phyloP scores from a whole-genome alignment of 768 basidiomycete genomes.

The Boletus tomentosulus region DNA sequence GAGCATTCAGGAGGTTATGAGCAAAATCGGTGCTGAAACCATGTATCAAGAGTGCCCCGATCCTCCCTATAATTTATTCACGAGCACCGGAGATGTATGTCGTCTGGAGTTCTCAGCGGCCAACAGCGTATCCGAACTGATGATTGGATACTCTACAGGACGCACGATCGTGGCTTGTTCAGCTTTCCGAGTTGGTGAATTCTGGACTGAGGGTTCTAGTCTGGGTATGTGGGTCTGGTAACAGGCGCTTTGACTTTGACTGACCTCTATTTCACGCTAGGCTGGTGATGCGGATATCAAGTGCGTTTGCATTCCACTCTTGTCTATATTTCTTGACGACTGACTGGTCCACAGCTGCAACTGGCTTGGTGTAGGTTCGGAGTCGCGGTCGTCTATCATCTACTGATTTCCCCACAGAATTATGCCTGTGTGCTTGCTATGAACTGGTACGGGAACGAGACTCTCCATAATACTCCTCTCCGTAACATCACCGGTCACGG shows the following conservation, averaged over 20 bases:
- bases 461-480: constrained; percentile 37
- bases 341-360: constrained; percentile 11
- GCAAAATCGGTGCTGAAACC: constrained; percentile 49
- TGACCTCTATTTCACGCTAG: constrained; percentile 7
- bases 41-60: constrained; percentile 48
- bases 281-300: constrained; percentile 30
- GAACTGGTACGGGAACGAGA: constrained; percentile 44
- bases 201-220: constrained; percentile 37
- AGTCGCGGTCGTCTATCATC: not conserved
- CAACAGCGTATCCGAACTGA: not conserved
- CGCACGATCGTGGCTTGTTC: constrained; percentile 36
- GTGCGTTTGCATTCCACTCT: constrained; percentile 10
- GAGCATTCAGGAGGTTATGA: constrained; percentile 30
- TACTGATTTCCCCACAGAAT: constrained; percentile 20
- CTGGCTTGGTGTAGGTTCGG: constrained; percentile 33
- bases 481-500: constrained; percentile 57
- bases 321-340: not conserved
- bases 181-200: constrained; percentile 34
- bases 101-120: not conserved
- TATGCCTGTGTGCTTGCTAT: constrained; percentile 39
- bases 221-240: constrained; percentile 29
- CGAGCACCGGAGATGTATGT: constrained; percentile 54
- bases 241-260: not conserved
- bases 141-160: constrained; percentile 17
- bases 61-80: constrained; percentile 42